Evolutionary conservation across 2,329 filamentous ascomycete species (phyloP).

Genomic region (Dichotomopilus funicola): DNA sequence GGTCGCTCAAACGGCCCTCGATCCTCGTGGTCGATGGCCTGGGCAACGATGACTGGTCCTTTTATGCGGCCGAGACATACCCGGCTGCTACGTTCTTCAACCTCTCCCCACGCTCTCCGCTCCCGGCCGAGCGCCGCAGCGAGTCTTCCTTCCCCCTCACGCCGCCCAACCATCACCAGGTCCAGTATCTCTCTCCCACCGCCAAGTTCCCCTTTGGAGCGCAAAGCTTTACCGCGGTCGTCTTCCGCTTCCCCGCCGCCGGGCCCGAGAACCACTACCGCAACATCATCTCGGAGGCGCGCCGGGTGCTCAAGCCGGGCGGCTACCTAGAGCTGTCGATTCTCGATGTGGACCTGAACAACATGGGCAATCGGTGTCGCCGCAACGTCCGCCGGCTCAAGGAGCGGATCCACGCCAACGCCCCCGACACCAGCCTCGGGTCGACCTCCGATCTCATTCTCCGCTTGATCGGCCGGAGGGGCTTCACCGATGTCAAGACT

Average conservation of each 20-base stretch:
- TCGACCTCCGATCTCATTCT: conserved; percentile 57
- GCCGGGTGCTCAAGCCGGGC: conserved; percentile 69
- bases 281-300: conserved; percentile 66
- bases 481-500: conserved; percentile 66
- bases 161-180: conserved; percentile 68
- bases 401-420: conserved; percentile 57
- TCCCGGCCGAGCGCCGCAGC: conserved; percentile 39
- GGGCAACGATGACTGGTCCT: conserved; percentile 84
- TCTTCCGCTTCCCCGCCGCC: conserved; percentile 69
- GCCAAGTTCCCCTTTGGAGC: conserved; percentile 68
- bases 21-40: conserved; percentile 76
- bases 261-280: conserved; percentile 62
- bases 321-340: conserved; percentile 75
- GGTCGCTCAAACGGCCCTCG: conserved; percentile 49
- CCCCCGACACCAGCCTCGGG: conserved; percentile 54
- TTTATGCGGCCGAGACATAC: conserved; percentile 76
- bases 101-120: conserved; percentile 53
- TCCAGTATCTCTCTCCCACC: conserved; percentile 57
- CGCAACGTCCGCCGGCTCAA: conserved; percentile 65
- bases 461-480: conserved; percentile 58
- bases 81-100: conserved; percentile 71
- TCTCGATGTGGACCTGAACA: conserved; percentile 72
- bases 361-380: conserved; percentile 68
- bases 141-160: conserved; percentile 46
- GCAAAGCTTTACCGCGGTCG: conserved; percentile 68